Evolutionary conservation across 306 rosid genomes (phyloP).

Genomic region (Prunus mira): DNA sequence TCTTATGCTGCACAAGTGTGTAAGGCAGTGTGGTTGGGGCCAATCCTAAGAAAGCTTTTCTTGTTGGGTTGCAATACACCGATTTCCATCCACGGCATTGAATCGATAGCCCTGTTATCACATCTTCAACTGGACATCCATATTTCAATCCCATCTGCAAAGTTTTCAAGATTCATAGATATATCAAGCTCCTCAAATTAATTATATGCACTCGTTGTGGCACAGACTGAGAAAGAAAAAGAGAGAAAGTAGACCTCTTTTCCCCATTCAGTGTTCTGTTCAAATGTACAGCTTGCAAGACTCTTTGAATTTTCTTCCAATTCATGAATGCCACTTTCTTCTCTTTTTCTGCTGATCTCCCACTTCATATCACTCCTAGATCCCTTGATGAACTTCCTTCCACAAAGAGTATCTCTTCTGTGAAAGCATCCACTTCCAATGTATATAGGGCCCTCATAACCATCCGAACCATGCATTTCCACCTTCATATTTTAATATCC

Average conservation of each 20-base stretch:
- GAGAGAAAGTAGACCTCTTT: conserved; percentile 40
- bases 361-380: conserved; percentile 22
- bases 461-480: conserved; percentile 51
- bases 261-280: conserved; percentile 74
- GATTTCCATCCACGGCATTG: conserved; percentile 62
- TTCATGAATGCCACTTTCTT: conserved; percentile 24
- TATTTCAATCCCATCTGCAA: conserved; percentile 45
- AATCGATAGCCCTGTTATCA: conserved; percentile 57
- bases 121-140: conserved; percentile 40
- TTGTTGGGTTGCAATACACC: conserved; percentile 47
- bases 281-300: conserved; percentile 23
- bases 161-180: background rate
- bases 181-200: background rate
- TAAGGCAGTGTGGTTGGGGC: conserved; percentile 48
- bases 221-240: too few relatives aligned
- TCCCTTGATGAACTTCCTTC: conserved; percentile 44
- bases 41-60: conserved; percentile 59
- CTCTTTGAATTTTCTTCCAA: conserved; percentile 42
- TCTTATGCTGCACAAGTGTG: conserved; percentile 62
- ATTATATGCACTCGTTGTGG: background rate
- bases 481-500: conserved; percentile 27
- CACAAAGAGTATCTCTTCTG: conserved; percentile 56
- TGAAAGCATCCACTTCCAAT: conserved; percentile 75
- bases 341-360: conserved; percentile 42
- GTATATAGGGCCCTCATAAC: conserved; percentile 55